These are phyloP conservation scores for Tolypocladium tropicale DNA, from an alignment of 2,329 filamentous ascomycete genomes.

Conservation along the genomic window DNA sequence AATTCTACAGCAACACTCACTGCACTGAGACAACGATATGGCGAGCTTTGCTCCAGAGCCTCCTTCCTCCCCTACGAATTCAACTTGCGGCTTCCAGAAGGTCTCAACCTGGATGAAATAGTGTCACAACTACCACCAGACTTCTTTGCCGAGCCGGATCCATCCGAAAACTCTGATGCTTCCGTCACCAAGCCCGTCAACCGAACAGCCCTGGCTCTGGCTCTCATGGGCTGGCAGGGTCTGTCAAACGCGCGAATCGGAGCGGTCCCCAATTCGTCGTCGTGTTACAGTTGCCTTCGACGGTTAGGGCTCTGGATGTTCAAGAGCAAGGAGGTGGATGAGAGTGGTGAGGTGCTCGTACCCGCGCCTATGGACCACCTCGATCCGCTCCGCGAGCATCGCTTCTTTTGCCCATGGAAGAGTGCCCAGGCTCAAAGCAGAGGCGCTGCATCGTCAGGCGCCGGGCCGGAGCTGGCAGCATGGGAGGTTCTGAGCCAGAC, in stretches of 20 bases:
- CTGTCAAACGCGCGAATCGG: conserved; percentile 42
- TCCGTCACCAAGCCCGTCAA: conserved; percentile 30
- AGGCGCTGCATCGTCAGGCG: conserved; percentile 19
- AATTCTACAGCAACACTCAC: conserved; percentile 49
- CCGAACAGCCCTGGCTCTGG: conserved; percentile 54
- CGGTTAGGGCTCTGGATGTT: conserved; percentile 93
- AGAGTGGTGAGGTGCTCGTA: conserved; percentile 39
- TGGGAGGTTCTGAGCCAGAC: conserved; percentile 47
- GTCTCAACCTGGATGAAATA: conserved; percentile 38
- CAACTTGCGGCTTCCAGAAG: conserved; percentile 47
- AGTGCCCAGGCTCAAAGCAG: conserved; percentile 50
- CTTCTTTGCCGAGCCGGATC: conserved; percentile 41
- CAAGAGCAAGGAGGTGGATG: conserved; percentile 58
- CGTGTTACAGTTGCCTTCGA: conserved; percentile 78
- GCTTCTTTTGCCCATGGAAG: conserved; percentile 78
- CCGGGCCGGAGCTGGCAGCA: conserved; percentile 30
- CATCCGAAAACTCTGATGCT: conserved; percentile 17
- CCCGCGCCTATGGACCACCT: conserved; percentile 56
- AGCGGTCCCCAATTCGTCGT: conserved; percentile 60
- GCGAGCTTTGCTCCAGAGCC: conserved; percentile 44
- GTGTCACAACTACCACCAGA: conserved; percentile 38
- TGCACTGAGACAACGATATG: conserved; percentile 52
- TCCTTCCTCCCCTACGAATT: conserved; percentile 51
- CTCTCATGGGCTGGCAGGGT: conserved; percentile 70
- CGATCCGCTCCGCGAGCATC: conserved; percentile 61